Conservation (phyloP, 208 protist genomes). For the Trypanosoma caninum region DNA sequence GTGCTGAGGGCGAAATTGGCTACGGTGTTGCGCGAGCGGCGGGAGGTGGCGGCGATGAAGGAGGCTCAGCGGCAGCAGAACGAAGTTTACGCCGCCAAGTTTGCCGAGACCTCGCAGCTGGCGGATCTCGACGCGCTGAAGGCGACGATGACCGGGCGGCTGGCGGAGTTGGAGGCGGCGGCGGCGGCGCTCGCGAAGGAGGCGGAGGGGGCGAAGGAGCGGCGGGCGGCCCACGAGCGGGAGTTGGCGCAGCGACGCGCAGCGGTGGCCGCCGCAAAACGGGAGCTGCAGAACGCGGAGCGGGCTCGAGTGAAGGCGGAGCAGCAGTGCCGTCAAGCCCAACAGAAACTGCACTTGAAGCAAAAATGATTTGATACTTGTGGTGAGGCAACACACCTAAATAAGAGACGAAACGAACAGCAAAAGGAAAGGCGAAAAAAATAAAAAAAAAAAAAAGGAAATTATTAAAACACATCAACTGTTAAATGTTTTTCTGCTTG, state of each 20-base stretch:
- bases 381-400: background rate
- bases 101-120: constrained; percentile 45
- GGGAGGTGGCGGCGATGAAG: constrained; percentile 31
- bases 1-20: constrained; percentile 46
- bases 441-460: too few relatives aligned
- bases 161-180: constrained; percentile 37
- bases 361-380: background rate
- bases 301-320: constrained; percentile 46
- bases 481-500: too few relatives aligned
- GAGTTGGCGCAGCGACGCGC: constrained; percentile 56
- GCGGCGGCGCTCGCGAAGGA: constrained; percentile 46
- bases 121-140: constrained; percentile 55
- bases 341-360: constrained; percentile 31
- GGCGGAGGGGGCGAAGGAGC: constrained; percentile 56
- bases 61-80: constrained; percentile 55
- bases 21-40: constrained; percentile 46
- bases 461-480: too few relatives aligned
- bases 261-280: constrained; percentile 45
- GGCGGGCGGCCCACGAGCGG: constrained; percentile 64
- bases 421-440: background rate
- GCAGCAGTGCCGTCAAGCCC: constrained; percentile 69
- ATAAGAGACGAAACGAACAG: background rate
- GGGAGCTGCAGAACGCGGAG: constrained; percentile 52
- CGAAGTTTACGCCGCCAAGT: constrained; percentile 54
- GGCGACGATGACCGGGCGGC: constrained; percentile 43